These are phyloP conservation scores for Imleria badia DNA, from an alignment of 768 basidiomycete species.

Conservation along the genomic window DNA sequence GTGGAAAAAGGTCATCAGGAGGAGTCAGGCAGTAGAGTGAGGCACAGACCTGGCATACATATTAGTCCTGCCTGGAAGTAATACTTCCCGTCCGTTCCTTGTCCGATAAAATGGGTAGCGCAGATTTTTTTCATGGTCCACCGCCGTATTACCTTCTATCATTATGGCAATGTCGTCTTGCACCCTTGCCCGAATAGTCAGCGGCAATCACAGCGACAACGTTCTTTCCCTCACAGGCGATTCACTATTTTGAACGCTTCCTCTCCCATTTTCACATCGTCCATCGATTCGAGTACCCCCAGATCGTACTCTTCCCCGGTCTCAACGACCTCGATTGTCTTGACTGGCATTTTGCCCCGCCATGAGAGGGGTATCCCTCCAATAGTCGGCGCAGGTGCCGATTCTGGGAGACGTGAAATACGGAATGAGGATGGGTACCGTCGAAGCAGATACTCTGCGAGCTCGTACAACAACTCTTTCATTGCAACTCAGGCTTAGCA, in stretches of 20 bases:
- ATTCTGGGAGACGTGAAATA: slow-evolving; percentile 41
- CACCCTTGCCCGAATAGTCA: slow-evolving; percentile 32
- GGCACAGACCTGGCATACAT: slow-evolving; percentile 55
- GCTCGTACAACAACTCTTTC: slow-evolving; percentile 65
- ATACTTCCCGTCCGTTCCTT: slow-evolving; percentile 66
- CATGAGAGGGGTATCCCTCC: slow-evolving; percentile 35
- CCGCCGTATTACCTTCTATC: slow-evolving; percentile 48
- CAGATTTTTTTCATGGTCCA: neutral
- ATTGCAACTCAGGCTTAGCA: slow-evolving; percentile 36
- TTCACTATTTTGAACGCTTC: slow-evolving; percentile 64
- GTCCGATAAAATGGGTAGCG: neutral
- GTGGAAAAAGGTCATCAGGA: neutral
- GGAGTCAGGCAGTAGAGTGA: neutral
- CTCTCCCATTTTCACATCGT: slow-evolving; percentile 35
- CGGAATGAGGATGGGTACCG: slow-evolving; percentile 62
- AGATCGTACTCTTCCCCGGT: slow-evolving; percentile 53
- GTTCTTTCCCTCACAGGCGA: slow-evolving; percentile 49
- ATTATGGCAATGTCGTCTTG: slow-evolving; percentile 63
- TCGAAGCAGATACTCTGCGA: slow-evolving; percentile 65
- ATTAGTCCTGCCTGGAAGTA: slow-evolving; percentile 78
- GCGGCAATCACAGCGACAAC: neutral
- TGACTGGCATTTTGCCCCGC: slow-evolving; percentile 48
- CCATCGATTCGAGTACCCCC: slow-evolving; percentile 33
- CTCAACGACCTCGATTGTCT: slow-evolving; percentile 53
- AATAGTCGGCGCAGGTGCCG: slow-evolving; percentile 15